Evolutionary conservation across 805 yeast species (phyloP).

Genomic region (Hanseniaspora vineae): DNA sequence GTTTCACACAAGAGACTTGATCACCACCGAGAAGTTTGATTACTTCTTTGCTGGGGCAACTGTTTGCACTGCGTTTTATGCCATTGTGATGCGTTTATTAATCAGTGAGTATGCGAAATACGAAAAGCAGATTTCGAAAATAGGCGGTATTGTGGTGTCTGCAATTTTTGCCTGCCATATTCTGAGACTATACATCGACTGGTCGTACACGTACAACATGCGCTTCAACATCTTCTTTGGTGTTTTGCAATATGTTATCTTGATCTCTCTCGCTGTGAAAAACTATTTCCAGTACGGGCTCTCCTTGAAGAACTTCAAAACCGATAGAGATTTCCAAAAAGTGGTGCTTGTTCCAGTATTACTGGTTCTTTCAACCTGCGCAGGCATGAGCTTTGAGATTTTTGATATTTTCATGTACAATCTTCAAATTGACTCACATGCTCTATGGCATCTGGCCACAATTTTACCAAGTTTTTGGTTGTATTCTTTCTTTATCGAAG

Average conservation of each 20-base stretch:
- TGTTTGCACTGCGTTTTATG: slow-evolving; percentile 68
- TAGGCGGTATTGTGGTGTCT: slow-evolving; percentile 7
- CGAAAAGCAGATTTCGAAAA: not conserved
- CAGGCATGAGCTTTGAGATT: slow-evolving; percentile 81
- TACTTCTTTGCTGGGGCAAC: slow-evolving; percentile 90
- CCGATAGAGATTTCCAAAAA: slow-evolving; percentile 7
- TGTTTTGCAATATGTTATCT: slow-evolving; percentile 47
- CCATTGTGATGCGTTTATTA: slow-evolving; percentile 45
- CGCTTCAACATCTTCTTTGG: slow-evolving; percentile 75
- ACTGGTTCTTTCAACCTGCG: slow-evolving; percentile 38
- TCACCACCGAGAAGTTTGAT: slow-evolving; percentile 72
- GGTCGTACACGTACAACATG: slow-evolving; percentile 95
- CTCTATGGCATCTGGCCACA: slow-evolving; percentile 87
- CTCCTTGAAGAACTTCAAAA: slow-evolving; percentile 5
- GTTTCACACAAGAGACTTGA: slow-evolving; percentile 77
- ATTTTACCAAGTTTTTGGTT: slow-evolving; percentile 67
- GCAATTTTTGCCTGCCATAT: slow-evolving; percentile 52
- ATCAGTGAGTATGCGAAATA: slow-evolving; percentile 31
- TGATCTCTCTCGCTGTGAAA: slow-evolving; percentile 20
- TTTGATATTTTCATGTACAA: slow-evolving; percentile 74
- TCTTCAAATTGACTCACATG: slow-evolving; percentile 76
- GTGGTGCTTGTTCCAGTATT: slow-evolving; percentile 35
- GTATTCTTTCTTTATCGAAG: slow-evolving; percentile 47
- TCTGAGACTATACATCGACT: slow-evolving; percentile 47
- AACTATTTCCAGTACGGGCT: slow-evolving; percentile 16